phyloP scores from a whole-genome alignment of 768 basidiomycete genomes.

The Hydnum rufescens region DNA sequence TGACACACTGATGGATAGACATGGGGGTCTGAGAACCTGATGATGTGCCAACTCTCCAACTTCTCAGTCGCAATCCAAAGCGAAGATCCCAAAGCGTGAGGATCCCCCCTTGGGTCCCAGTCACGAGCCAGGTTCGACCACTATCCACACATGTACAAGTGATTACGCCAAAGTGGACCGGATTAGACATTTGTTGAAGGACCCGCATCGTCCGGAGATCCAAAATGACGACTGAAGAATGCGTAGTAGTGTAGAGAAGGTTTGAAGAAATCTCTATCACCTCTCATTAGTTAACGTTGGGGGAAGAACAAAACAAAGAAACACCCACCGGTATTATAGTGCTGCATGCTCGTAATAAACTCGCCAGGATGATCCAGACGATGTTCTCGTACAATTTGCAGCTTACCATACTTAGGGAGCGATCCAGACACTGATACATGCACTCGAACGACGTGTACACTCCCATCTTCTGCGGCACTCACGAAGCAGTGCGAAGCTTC shows the following conservation, averaged over 20 bases:
- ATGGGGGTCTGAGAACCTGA: constrained; percentile 17
- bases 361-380: constrained; percentile 33
- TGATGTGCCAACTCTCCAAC: constrained; percentile 45
- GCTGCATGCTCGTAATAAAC: constrained; percentile 65
- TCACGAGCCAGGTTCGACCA: constrained; percentile 71
- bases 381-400: constrained; percentile 68
- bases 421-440: constrained; percentile 46
- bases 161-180: constrained; percentile 70
- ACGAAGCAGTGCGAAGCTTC: constrained; percentile 83
- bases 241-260: constrained; percentile 70
- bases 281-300: neutral
- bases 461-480: constrained; percentile 20
- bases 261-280: constrained; percentile 54
- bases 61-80: constrained; percentile 74
- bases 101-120: constrained; percentile 70
- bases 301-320: neutral
- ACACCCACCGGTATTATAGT: constrained; percentile 50
- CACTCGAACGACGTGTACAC: constrained; percentile 44
- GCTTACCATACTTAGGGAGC: constrained; percentile 65
- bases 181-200: constrained; percentile 61
- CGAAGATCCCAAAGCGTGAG: constrained; percentile 89
- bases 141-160: constrained; percentile 69
- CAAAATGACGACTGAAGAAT: constrained; percentile 50
- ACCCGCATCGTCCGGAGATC: constrained; percentile 74
- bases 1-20: constrained; percentile 47